Conservation (phyloP, 2,329 filamentous ascomycete genomes). For the Cladophialophora exuberans region DNA sequence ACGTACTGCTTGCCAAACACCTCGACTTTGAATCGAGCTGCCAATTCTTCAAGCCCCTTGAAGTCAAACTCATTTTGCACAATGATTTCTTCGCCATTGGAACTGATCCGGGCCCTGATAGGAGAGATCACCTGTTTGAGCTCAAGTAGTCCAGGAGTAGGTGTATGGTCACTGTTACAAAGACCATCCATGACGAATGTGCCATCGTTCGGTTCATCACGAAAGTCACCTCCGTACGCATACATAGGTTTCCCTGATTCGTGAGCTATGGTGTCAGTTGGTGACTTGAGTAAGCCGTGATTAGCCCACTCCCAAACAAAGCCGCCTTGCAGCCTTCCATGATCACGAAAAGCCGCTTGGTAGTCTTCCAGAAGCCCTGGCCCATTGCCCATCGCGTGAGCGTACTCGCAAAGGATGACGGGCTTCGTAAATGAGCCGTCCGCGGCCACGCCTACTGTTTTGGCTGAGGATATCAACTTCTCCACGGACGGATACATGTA, state of each 20-base stretch:
- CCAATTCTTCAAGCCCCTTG: slow-evolving; percentile 13
- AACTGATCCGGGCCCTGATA: slow-evolving; percentile 54
- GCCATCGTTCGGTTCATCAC: slow-evolving; percentile 62
- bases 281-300: slow-evolving; percentile 53
- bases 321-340: slow-evolving; percentile 67
- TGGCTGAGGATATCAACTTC: too few species aligned
- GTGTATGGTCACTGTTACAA: slow-evolving; percentile 56
- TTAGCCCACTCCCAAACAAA: slow-evolving; percentile 71
- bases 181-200: slow-evolving; percentile 68
- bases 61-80: slow-evolving; percentile 31
- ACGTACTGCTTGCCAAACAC: slow-evolving; percentile 11
- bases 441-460: slow-evolving; percentile 36
- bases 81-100: slow-evolving; percentile 47
- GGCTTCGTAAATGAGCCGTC: slow-evolving; percentile 52
- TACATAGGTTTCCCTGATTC: too few species aligned
- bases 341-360: slow-evolving; percentile 62
- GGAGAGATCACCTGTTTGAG: slow-evolving; percentile 63
- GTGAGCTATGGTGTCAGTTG: slow-evolving; percentile 45
- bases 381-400: slow-evolving; percentile 73
- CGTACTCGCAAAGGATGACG: slow-evolving; percentile 54
- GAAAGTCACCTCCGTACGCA: slow-evolving; percentile 66
- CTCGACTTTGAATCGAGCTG: neutral
- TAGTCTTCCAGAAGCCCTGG: slow-evolving; percentile 73
- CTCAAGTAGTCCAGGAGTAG: slow-evolving; percentile 61
- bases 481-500: slow-evolving; percentile 63